Conservation (phyloP, 495 filamentous ascomycete species). For the Aspergillus panamensis region DNA sequence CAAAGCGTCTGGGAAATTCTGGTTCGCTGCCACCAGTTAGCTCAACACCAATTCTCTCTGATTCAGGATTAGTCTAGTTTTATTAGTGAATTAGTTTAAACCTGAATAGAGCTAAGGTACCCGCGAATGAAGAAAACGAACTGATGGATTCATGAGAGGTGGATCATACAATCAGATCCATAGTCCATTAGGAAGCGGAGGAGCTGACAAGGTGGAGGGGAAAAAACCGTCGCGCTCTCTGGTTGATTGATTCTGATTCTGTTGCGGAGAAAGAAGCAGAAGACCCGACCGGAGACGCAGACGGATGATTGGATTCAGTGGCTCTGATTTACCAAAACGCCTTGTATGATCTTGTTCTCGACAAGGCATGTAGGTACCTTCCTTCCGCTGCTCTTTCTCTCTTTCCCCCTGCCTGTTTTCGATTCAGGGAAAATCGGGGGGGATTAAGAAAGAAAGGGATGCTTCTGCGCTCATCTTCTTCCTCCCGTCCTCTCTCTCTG, state of each 20-base stretch:
- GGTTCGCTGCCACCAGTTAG: slow-evolving; percentile 7
- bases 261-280: slow-evolving; percentile 12
- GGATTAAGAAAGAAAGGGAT: background rate
- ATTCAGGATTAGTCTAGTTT: slow-evolving; percentile 10
- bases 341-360: too few relatives aligned
- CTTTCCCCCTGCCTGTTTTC: background rate
- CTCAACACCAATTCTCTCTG: slow-evolving; percentile 4
- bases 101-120: slow-evolving; percentile 14
- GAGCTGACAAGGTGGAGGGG: slow-evolving; percentile 5
- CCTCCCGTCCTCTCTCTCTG: background rate
- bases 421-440: too few relatives aligned
- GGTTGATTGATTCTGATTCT: background rate
- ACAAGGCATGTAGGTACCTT: too few relatives aligned
- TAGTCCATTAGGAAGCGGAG: slow-evolving; percentile 15
- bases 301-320: background rate
- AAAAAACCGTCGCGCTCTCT: background rate
- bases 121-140: slow-evolving; percentile 15
- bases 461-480: background rate
- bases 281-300: slow-evolving; percentile 12
- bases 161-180: slow-evolving; percentile 12
- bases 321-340: background rate
- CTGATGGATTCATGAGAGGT: slow-evolving; percentile 13
- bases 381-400: background rate
- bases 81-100: slow-evolving; percentile 14
- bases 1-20: slow-evolving; percentile 1